phyloP scores from a whole-genome alignment of 2,329 filamentous ascomycete genomes.

The Davidsoniella virescens region DNA sequence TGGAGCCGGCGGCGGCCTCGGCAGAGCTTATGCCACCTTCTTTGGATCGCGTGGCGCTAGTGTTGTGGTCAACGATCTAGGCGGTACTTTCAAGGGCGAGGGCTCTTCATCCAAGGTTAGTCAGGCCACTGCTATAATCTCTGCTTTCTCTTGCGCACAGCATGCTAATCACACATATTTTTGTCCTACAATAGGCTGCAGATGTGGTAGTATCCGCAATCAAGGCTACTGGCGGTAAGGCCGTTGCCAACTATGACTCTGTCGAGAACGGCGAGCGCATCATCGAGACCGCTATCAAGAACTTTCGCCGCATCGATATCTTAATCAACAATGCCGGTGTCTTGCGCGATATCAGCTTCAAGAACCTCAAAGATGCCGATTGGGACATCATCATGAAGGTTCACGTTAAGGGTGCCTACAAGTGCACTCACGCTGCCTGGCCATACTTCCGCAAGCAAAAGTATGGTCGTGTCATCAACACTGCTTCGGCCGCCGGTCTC shows the following conservation, averaged over 20 bases:
- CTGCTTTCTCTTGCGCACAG: background rate
- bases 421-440: constrained; percentile 89
- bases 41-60: constrained; percentile 84
- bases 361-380: constrained; percentile 94
- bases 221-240: constrained; percentile 78
- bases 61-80: constrained; percentile 93
- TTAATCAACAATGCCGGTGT: constrained; percentile 98
- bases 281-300: constrained; percentile 72
- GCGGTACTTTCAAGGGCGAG: constrained; percentile 84
- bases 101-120: constrained; percentile 70
- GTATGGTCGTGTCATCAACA: constrained; percentile 93
- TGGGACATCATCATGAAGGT: constrained; percentile 93
- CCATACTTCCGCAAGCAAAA: constrained; percentile 97
- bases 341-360: constrained; percentile 87
- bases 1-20: constrained; percentile 63
- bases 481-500: constrained; percentile 83
- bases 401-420: constrained; percentile 87
- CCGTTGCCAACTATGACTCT: constrained; percentile 92
- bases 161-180: background rate
- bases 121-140: background rate
- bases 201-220: constrained; percentile 74
- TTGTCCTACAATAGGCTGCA: constrained; percentile 40
- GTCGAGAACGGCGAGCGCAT: constrained; percentile 90
- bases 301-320: constrained; percentile 76
- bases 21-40: constrained; percentile 73